phyloP scores from a whole-genome alignment of 2,329 filamentous ascomycete species.

The Trematosphaeria pertusa region DNA sequence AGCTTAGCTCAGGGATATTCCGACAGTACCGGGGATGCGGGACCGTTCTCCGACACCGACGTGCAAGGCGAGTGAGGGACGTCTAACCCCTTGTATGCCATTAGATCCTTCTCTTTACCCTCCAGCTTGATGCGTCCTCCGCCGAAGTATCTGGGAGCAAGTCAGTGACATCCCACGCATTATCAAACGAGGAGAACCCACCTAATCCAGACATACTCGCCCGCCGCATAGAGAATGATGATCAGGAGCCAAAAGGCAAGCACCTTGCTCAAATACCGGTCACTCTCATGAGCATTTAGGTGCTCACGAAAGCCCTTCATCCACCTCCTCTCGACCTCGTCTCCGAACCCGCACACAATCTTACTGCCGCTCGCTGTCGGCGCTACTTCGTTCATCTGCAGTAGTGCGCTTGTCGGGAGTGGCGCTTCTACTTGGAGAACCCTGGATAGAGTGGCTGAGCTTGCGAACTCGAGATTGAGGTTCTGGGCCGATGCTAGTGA shows the following conservation, averaged over 20 bases:
- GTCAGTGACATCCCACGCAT: conserved; percentile 7
- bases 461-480: conserved; percentile 34
- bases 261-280: conserved; percentile 22
- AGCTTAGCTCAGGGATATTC: too few species aligned
- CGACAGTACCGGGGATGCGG: too few species aligned
- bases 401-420: conserved; percentile 27
- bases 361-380: conserved; percentile 22
- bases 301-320: conserved; percentile 3
- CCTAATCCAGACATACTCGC: conserved; percentile 30
- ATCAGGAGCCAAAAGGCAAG: conserved; percentile 26
- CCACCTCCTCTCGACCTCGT: conserved; percentile 26
- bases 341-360: conserved; percentile 32
- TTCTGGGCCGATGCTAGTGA: conserved; percentile 27
- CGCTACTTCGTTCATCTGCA: conserved; percentile 8
- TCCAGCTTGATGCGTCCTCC: conserved; percentile 26
- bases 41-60: too few species aligned
- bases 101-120: conserved; percentile 30
- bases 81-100: too few species aligned
- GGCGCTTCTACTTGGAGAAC: conserved; percentile 27
- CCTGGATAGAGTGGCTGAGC: conserved; percentile 22
- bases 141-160: conserved; percentile 11
- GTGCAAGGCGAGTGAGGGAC: too few species aligned
- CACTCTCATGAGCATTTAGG: neutral
- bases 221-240: conserved; percentile 23
- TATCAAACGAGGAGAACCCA: conserved; percentile 6